A percentile compares a stretch with the other conserved stretches of the same genome.
Conservation (phyloP, 192 early-diverging fungal genomes). For the Podila clonocystis region DNA sequence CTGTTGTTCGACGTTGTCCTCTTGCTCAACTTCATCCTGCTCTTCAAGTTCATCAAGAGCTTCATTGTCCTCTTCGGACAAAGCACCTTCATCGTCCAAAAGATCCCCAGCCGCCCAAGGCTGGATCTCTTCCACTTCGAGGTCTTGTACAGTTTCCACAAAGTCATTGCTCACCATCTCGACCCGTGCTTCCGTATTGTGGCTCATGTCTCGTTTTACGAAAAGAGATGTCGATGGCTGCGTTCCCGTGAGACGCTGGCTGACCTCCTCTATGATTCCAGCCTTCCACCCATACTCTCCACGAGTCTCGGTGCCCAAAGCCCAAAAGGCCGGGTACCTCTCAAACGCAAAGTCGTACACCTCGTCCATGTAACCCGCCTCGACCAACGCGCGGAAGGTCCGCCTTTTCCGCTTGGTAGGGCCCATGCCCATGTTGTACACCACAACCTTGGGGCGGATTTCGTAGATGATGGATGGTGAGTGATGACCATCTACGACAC, state of each 20-base stretch:
- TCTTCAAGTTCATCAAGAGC: too few relatives aligned
- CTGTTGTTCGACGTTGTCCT: neutral
- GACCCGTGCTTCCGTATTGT: too few relatives aligned
- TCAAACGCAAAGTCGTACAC: conserved; percentile 49
- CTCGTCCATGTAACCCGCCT: conserved; percentile 52
- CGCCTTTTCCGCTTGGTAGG: conserved; percentile 31
- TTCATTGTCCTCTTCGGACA: too few relatives aligned
- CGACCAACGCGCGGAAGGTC: conserved; percentile 37
- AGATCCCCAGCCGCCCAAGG: too few relatives aligned
- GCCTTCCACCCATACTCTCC: conserved; percentile 70
- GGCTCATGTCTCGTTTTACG: neutral
- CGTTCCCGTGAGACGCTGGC: neutral
- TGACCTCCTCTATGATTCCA: conserved; percentile 44
- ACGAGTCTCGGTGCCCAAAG: conserved; percentile 34
- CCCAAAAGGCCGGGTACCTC: conserved; percentile 58
- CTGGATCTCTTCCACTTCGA: too few relatives aligned
- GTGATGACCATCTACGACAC: neutral
- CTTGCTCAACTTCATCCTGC: too few relatives aligned
- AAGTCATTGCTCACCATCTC: too few relatives aligned
- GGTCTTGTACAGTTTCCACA: too few relatives aligned
- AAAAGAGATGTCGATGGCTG: neutral
- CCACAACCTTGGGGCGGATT: conserved; percentile 47
- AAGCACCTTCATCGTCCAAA: too few relatives aligned
- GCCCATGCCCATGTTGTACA: conserved; percentile 61
- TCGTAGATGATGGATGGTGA: conserved; percentile 6